phyloP scores from a whole-genome alignment of 1,284 basidiomycete genomes.

The Phenoliferia sp. region DNA sequence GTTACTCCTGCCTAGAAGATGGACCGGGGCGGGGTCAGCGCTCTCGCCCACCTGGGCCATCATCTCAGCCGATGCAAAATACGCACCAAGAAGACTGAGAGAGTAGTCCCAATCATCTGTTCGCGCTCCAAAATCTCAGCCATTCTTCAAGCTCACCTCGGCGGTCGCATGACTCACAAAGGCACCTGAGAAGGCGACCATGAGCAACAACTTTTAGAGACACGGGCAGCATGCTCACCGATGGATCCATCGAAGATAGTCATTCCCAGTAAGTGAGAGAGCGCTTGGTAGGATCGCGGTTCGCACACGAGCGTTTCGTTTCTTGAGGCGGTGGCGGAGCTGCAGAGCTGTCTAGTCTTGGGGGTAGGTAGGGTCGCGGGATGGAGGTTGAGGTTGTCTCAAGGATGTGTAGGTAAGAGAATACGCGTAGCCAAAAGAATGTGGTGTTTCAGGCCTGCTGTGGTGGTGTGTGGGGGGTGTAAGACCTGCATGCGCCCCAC shows the following conservation, averaged over 20 bases:
- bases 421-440: too few relatives aligned
- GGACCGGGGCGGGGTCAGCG: neutral
- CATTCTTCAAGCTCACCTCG: neutral
- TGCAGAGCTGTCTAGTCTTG: neutral
- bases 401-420: too few relatives aligned
- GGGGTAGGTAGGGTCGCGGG: neutral
- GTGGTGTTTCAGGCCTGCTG: too few relatives aligned
- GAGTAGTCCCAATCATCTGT: conserved; percentile 2
- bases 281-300: neutral
- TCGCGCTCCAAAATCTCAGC: neutral
- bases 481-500: too few relatives aligned
- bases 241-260: neutral
- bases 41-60: neutral
- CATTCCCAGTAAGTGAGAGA: neutral
- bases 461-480: too few relatives aligned
- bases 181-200: neutral
- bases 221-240: neutral
- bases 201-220: too few relatives aligned
- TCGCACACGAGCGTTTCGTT: neutral
- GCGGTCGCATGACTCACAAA: neutral
- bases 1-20: neutral
- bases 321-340: neutral
- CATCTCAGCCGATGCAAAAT: neutral
- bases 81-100: conserved; percentile 1
- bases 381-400: neutral